A percentile compares a stretch with the other conserved stretches of the same genome.
Conservation (phyloP, 257 asterid genomes). For the Nicotiana tabacum region DNA sequence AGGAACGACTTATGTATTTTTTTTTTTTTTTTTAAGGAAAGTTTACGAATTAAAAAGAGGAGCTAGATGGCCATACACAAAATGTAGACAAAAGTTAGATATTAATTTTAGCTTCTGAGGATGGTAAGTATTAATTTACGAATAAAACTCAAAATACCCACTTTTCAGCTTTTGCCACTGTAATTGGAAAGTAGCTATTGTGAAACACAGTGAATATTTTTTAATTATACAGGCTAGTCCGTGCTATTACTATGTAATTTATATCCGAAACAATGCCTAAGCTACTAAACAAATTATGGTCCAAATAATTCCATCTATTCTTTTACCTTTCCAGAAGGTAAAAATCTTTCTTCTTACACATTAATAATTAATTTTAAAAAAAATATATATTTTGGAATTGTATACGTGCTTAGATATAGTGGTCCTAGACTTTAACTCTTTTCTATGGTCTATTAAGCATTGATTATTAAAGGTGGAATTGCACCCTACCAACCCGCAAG, state of each 20-base stretch:
- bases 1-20: no score
- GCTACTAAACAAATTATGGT: not conserved
- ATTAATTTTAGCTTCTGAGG: not conserved
- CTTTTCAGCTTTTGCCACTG: no score
- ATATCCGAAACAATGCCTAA: not conserved
- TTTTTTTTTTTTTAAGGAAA: not conserved
- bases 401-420: not conserved
- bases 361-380: no score
- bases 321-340: no score
- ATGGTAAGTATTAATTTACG: no score
- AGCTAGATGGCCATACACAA: not conserved
- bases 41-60: not conserved
- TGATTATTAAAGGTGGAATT: not conserved
- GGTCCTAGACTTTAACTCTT: not conserved
- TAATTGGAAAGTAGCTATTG: no score
- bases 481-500: conserved; percentile 8
- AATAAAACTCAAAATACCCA: no score
- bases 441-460: not conserved
- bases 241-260: not conserved
- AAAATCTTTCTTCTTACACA: no score
- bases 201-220: no score
- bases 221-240: no score
- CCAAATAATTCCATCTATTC: not conserved
- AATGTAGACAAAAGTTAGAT: not conserved
- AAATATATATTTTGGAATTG: no score